Conservation (phyloP, 192 early-diverging fungal species). For the Physocladia obscura region DNA sequence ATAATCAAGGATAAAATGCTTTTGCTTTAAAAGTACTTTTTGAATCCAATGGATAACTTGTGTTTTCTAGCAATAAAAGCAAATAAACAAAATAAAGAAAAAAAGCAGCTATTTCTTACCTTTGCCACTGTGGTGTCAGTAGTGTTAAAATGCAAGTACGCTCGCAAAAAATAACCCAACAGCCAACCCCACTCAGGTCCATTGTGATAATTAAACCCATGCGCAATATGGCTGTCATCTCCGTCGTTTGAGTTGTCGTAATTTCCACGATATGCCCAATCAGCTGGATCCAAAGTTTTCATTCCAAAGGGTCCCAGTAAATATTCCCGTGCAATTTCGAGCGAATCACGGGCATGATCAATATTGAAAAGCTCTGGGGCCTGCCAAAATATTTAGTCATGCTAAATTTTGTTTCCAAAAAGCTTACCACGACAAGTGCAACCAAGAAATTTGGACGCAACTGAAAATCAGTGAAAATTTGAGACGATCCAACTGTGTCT, state of each 20-base stretch:
- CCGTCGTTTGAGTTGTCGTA: conserved; percentile 94
- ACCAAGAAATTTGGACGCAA: conserved; percentile 88
- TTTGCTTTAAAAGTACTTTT: conserved; percentile 73
- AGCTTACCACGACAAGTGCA: conserved; percentile 77
- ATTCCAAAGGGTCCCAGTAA: conserved; percentile 86
- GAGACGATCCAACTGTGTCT: conserved; percentile 74
- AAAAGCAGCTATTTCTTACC: not conserved
- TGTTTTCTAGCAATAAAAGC: conserved; percentile 27
- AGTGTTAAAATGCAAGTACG: conserved; percentile 72
- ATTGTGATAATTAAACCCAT: conserved; percentile 98
- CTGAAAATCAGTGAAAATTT: conserved; percentile 85
- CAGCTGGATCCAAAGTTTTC: conserved; percentile 91
- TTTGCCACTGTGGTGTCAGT: not conserved
- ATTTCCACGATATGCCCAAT: conserved; percentile 88
- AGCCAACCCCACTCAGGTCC: conserved; percentile 98
- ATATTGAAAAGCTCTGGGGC: conserved; percentile 91
- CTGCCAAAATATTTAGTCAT: conserved; percentile 7
- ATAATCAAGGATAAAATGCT: conserved; percentile 65
- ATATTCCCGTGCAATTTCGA: conserved; percentile 66
- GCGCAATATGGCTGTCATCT: conserved; percentile 78
- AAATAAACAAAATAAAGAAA: not conserved
- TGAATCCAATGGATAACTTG: conserved; percentile 66
- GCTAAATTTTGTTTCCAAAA: not conserved
- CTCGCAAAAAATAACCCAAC: conserved; percentile 84
- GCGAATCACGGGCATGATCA: conserved; percentile 68